Evolutionary conservation across 164 flowering plant species (phyloP).

Genomic region (Kingdonia uniflora): DNA sequence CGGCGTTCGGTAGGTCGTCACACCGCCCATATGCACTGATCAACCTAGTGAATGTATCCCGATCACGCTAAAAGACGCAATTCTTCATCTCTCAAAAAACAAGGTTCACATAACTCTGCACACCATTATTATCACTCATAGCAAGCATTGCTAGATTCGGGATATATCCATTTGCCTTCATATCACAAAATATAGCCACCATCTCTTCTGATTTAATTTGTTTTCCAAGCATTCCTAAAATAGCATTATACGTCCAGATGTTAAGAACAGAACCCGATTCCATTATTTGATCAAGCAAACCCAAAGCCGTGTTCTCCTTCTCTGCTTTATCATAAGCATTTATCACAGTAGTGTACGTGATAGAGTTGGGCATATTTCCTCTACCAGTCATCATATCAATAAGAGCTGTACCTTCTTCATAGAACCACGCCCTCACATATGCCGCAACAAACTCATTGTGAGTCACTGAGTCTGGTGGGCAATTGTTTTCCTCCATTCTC

Average conservation of each 20-base stretch:
- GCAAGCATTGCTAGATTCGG: constrained; percentile 80
- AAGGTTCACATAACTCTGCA: constrained; percentile 46
- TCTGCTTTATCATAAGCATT: constrained; percentile 82
- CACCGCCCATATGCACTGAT: too few species aligned
- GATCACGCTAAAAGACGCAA: constrained; percentile 81
- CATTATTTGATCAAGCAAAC: constrained; percentile 58
- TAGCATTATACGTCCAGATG: constrained; percentile 66
- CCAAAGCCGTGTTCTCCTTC: constrained; percentile 59
- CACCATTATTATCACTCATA: constrained; percentile 59
- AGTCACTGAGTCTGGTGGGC: constrained; percentile 68
- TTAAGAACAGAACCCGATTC: constrained; percentile 71
- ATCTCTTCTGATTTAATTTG: constrained; percentile 59
- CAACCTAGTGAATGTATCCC: constrained; percentile 75
- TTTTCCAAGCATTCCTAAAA: constrained; percentile 80
- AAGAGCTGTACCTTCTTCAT: constrained; percentile 69
- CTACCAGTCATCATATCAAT: constrained; percentile 52
- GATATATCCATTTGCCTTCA: constrained; percentile 58
- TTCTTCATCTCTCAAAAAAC: constrained; percentile 74
- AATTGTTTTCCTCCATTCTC: constrained; percentile 72
- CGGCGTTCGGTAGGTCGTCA: too few species aligned
- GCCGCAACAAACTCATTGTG: constrained; percentile 83
- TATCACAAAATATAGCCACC: constrained; percentile 57
- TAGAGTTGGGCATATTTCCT: constrained; percentile 67
- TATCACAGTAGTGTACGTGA: constrained; percentile 86
- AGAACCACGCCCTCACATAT: constrained; percentile 76